A percentile compares a stretch with the other conserved stretches of the same genome.
Evolutionary conservation across 2,329 filamentous ascomycete species (phyloP).

Genomic region (Neocucurbitaria cava): DNA sequence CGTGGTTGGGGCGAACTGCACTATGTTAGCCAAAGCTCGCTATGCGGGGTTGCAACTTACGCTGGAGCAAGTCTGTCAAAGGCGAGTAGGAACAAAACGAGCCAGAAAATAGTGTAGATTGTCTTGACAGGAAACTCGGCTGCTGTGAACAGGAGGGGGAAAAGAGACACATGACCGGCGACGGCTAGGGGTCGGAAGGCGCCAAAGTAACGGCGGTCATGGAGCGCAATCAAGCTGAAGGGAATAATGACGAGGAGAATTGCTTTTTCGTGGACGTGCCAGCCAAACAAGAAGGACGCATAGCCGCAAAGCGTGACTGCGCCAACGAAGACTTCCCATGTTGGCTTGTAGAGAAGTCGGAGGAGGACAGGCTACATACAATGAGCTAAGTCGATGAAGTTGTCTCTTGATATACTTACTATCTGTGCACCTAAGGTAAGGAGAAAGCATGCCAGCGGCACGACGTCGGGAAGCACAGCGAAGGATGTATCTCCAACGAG

Average conservation of each 20-base stretch:
- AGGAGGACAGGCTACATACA: conserved; percentile 61
- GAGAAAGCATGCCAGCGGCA: conserved; percentile 78
- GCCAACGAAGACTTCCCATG: conserved; percentile 88
- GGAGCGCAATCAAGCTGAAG: conserved; percentile 89
- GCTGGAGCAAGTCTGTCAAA: conserved; percentile 91
- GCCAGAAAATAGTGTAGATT: conserved; percentile 90
- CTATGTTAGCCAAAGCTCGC: conserved; percentile 18
- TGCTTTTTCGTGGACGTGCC: conserved; percentile 98
- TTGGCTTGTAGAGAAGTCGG: conserved; percentile 81
- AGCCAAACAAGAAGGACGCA: conserved; percentile 95
- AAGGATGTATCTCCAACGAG: conserved; percentile 94
- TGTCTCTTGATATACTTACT: conserved; percentile 50
- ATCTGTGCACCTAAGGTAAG: conserved; percentile 84
- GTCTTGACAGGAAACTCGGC: conserved; percentile 95
- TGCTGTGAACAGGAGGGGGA: conserved; percentile 89
- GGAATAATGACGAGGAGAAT: conserved; percentile 93
- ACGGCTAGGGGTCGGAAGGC: conserved; percentile 93
- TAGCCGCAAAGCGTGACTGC: conserved; percentile 93
- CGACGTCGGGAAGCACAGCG: conserved; percentile 87
- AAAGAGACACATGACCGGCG: conserved; percentile 92
- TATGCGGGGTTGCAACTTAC: conserved; percentile 43
- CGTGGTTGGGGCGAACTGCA: conserved; percentile 72
- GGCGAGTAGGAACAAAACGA: conserved; percentile 80
- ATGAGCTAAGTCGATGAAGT: conserved; percentile 15
- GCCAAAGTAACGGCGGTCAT: conserved; percentile 86